Conservation (phyloP, 176 grass and related monocot species). For the Panicum miliaceum region DNA sequence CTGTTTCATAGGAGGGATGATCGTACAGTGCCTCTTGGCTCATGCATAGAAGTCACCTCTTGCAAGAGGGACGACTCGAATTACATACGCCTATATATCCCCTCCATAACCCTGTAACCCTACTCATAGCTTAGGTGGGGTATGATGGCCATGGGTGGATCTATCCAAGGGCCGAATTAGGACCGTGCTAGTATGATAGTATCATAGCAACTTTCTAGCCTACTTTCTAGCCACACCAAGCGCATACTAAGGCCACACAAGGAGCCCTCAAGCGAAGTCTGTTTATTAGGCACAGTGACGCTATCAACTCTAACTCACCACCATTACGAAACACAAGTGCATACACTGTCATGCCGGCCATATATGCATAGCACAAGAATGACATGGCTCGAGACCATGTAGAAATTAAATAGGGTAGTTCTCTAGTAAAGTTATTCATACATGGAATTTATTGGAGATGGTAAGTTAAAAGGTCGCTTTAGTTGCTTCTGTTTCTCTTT, state of each 20-base stretch:
- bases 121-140: neutral
- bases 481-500: neutral
- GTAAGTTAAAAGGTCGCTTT: neutral
- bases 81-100: neutral
- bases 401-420: no score
- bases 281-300: neutral
- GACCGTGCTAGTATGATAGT: neutral
- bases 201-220: no score
- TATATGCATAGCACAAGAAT: neutral
- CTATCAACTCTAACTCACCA: neutral
- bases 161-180: neutral
- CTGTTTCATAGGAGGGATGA: neutral
- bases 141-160: neutral
- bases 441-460: neutral
- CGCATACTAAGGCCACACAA: neutral
- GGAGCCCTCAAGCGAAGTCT: neutral
- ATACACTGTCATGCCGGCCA: neutral
- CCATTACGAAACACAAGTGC: neutral
- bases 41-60: neutral
- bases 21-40: neutral
- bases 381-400: neutral
- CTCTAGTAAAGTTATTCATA: neutral
- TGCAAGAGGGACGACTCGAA: neutral
- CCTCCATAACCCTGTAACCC: no score
- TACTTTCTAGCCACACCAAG: neutral